A percentile compares a stretch with the other conserved stretches of the same genome.
phyloP scores from a whole-genome alignment of 1,284 basidiomycete genomes.

The Grifola frondosa region DNA sequence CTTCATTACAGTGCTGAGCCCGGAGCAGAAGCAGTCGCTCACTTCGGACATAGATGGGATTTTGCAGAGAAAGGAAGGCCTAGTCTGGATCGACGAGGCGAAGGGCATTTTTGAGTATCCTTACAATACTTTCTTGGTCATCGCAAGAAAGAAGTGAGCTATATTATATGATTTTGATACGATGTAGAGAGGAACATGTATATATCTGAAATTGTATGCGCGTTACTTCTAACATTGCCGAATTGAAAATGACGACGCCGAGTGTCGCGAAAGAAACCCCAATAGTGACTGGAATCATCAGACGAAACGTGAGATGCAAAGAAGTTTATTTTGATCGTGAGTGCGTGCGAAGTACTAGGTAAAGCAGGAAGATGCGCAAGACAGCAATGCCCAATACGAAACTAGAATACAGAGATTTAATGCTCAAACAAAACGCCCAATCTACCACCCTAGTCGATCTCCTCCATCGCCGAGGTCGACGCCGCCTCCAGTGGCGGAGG shows the following conservation, averaged over 20 bases:
- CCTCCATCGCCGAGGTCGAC: conserved; percentile 79
- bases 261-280: too few relatives aligned
- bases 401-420: conserved; percentile 24
- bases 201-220: too few relatives aligned
- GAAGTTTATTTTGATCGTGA: conserved; percentile 14
- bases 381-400: conserved; percentile 25
- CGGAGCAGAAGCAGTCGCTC: conserved; percentile 53
- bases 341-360: conserved; percentile 22
- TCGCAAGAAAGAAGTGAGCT: conserved; percentile 41
- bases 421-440: conserved; percentile 9
- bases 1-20: conserved; percentile 61
- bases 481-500: conserved; percentile 54
- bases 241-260: too few relatives aligned
- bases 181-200: too few relatives aligned
- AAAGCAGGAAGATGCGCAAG: conserved; percentile 24
- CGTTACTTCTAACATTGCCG: too few relatives aligned
- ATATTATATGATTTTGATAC: too few relatives aligned
- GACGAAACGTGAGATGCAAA: conserved; percentile 14
- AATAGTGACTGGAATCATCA: background rate
- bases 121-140: conserved; percentile 48
- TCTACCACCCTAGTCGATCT: conserved; percentile 64
- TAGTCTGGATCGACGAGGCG: conserved; percentile 47
- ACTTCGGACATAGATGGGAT: conserved; percentile 48
- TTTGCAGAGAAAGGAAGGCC: conserved; percentile 43
- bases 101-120: conserved; percentile 54